phyloP scores from a whole-genome alignment of 805 yeast genomes.

The Candida hungchunana region DNA sequence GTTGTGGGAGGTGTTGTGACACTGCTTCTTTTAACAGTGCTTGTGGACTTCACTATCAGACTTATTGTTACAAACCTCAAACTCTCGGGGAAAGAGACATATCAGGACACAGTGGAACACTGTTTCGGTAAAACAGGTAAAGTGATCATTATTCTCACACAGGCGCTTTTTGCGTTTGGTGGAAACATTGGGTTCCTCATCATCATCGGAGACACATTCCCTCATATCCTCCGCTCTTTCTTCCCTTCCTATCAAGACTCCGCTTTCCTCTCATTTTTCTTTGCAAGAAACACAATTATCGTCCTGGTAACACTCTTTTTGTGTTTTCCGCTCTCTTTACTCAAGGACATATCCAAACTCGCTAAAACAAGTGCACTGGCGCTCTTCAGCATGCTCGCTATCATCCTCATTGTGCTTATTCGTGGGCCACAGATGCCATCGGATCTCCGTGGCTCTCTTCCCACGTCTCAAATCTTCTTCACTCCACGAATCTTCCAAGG shows the following conservation, averaged over 20 bases:
- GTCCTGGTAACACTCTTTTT: constrained; percentile 62
- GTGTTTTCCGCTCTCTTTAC: constrained; percentile 79
- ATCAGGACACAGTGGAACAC: constrained; percentile 78
- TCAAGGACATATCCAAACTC: constrained; percentile 74
- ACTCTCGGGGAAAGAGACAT: constrained; percentile 68
- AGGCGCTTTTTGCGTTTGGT: constrained; percentile 89
- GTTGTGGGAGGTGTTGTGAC: constrained; percentile 66
- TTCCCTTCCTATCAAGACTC: constrained; percentile 39
- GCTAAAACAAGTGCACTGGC: constrained; percentile 90
- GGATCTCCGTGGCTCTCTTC: constrained; percentile 44
- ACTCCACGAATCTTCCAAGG: constrained; percentile 78
- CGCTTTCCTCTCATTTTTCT: constrained; percentile 46
- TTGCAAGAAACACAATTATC: constrained; percentile 69
- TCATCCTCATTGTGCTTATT: constrained; percentile 66
- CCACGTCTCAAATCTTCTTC: constrained; percentile 44
- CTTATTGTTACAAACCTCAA: constrained; percentile 80
- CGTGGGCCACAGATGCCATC: constrained; percentile 63
- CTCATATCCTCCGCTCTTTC: constrained; percentile 74
- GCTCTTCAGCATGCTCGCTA: constrained; percentile 74
- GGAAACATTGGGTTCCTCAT: constrained; percentile 93
- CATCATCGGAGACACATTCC: constrained; percentile 92
- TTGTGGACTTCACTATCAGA: constrained; percentile 86
- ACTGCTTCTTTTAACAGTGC: constrained; percentile 53
- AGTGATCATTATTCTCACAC: constrained; percentile 62
- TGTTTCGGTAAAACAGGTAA: constrained; percentile 78